These are phyloP conservation scores for Aspergillus panamensis DNA, from an alignment of 495 filamentous ascomycete genomes.

Conservation along the genomic window DNA sequence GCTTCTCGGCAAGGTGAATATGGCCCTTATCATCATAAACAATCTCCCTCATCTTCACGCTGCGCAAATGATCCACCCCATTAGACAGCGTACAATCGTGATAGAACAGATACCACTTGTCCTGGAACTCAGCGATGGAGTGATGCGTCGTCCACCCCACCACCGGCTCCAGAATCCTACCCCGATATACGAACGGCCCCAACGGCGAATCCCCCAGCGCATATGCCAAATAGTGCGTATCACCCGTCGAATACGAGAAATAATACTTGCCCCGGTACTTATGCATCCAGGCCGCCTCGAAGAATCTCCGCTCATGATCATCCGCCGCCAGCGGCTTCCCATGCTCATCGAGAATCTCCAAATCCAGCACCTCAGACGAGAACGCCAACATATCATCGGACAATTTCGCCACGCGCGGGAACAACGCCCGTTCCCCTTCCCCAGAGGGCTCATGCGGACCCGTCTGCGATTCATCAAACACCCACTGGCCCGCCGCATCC, in stretches of 20 bases:
- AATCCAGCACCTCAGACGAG: slow-evolving; percentile 43
- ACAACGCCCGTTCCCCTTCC: slow-evolving; percentile 43
- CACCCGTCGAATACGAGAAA: slow-evolving; percentile 72
- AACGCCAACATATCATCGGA: slow-evolving; percentile 60
- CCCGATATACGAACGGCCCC: slow-evolving; percentile 68
- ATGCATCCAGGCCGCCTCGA: slow-evolving; percentile 76
- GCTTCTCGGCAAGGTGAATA: slow-evolving; percentile 39
- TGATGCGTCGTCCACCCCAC: slow-evolving; percentile 78
- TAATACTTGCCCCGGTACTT: slow-evolving; percentile 63
- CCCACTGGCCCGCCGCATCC: slow-evolving; percentile 22
- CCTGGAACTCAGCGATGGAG: slow-evolving; percentile 68
- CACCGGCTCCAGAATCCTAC: slow-evolving; percentile 69
- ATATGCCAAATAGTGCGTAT: slow-evolving; percentile 68
- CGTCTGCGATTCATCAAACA: slow-evolving; percentile 46
- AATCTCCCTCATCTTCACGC: slow-evolving; percentile 69
- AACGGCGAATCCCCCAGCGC: slow-evolving; percentile 56
- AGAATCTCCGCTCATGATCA: slow-evolving; percentile 72
- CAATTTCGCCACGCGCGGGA: slow-evolving; percentile 59
- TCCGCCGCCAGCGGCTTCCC: slow-evolving; percentile 55
- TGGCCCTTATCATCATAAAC: slow-evolving; percentile 62
- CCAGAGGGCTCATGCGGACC: slow-evolving; percentile 56
- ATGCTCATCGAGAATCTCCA: slow-evolving; percentile 57
- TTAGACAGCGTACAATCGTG: slow-evolving; percentile 63
- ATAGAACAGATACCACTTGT: slow-evolving; percentile 68
- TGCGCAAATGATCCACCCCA: slow-evolving; percentile 62